phyloP scores from a whole-genome alignment of 129 eudicot species.

The Flaveria robusta region DNA sequence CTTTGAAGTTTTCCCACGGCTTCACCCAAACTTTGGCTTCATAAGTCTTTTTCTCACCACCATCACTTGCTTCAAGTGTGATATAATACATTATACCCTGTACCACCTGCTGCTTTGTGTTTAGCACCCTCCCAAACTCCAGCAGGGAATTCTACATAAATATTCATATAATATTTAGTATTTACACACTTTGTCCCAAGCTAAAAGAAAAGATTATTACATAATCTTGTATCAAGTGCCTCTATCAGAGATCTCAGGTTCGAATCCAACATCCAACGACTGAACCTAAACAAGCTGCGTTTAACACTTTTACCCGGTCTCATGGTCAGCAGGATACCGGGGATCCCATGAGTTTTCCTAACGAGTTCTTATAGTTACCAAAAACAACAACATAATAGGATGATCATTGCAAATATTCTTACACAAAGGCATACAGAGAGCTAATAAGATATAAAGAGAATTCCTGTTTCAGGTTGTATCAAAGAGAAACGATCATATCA shows the following conservation, averaged over 20 bases:
- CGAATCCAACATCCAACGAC: no score
- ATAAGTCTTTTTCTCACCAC: conserved; percentile 60
- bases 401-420: background rate
- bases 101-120: conserved; percentile 63
- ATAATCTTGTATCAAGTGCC: background rate
- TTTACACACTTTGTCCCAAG: background rate
- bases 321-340: no score
- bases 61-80: conserved; percentile 63
- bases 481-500: no score
- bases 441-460: background rate
- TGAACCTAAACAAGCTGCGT: no score
- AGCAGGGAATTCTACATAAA: conserved; percentile 56
- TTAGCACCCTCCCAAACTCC: conserved; percentile 64
- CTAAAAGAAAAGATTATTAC: background rate
- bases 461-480: background rate
- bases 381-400: no score
- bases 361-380: no score
- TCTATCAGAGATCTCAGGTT: no score
- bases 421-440: background rate
- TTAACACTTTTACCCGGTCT: no score
- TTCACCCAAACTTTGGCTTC: conserved; percentile 86
- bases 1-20: conserved; percentile 73
- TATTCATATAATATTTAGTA: conserved; percentile 5
- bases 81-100: conserved; percentile 57
- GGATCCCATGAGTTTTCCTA: no score